These are phyloP conservation scores for Solanum ossicruentum DNA, from an alignment of 257 asterid species.

Conservation along the genomic window DNA sequence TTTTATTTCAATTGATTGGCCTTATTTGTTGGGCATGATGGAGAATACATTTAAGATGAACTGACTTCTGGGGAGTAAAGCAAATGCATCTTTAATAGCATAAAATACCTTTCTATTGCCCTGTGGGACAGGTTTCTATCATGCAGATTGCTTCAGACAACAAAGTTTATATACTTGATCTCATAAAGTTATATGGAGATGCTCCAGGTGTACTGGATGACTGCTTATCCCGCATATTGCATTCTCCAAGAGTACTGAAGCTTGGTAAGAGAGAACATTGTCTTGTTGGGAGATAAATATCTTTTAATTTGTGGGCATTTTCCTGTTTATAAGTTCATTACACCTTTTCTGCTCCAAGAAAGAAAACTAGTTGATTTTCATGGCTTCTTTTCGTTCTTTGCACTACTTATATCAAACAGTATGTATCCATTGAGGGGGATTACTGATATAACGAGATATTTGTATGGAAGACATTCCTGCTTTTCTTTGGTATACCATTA, in stretches of 20 bases:
- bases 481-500: not conserved
- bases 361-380: not conserved
- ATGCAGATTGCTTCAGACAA: slow-evolving; percentile 89
- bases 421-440: not conserved
- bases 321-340: not conserved
- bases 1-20: not conserved
- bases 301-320: not conserved
- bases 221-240: slow-evolving; percentile 61
- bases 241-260: slow-evolving; percentile 71
- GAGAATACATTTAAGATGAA: not conserved
- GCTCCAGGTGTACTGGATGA: slow-evolving; percentile 56
- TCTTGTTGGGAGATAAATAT: not conserved
- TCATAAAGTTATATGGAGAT: slow-evolving; percentile 60
- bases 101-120: not conserved
- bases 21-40: not conserved
- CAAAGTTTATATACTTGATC: slow-evolving; percentile 78
- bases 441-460: not conserved
- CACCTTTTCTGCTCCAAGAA: not conserved
- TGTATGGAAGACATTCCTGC: not conserved
- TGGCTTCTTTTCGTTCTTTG: not conserved
- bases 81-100: not conserved
- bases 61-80: not conserved
- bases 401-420: not conserved
- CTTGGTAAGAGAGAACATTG: slow-evolving; percentile 52
- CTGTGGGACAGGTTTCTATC: slow-evolving; percentile 67